phyloP scores from a whole-genome alignment of 148 eudicot genomes.

The Beta vulgaris region DNA sequence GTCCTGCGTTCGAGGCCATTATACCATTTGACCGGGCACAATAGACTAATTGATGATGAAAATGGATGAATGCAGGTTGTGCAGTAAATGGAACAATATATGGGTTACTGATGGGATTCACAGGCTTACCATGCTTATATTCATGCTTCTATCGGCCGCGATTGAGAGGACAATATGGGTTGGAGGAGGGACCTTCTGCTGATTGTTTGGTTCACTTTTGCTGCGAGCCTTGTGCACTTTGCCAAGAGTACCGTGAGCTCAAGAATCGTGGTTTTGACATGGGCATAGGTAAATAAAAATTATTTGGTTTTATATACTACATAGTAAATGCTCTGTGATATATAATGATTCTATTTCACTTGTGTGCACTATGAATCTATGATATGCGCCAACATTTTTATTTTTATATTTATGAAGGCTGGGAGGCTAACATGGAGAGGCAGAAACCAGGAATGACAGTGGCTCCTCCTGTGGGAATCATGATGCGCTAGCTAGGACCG shows the following conservation, averaged over 20 bases:
- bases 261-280: constrained; percentile 42
- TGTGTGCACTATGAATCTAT: no score
- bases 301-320: no score
- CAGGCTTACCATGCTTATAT: constrained; percentile 27
- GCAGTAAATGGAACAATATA: constrained; percentile 30
- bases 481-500: constrained; percentile 19
- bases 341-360: no score
- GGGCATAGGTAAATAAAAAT: constrained; percentile 24
- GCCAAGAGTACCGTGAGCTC: constrained; percentile 59
- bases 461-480: constrained; percentile 18
- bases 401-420: neutral
- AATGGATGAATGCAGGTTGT: constrained; percentile 22
- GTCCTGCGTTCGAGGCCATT: no score
- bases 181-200: constrained; percentile 42
- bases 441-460: constrained; percentile 13
- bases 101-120: constrained; percentile 25
- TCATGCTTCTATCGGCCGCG: constrained; percentile 41
- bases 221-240: constrained; percentile 51
- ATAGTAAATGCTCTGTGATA: no score
- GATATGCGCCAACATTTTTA: no score
- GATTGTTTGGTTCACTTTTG: constrained; percentile 52
- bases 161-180: constrained; percentile 42
- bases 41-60: no score
- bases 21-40: no score
- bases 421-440: constrained; percentile 31